Evolutionary conservation across 129 eudicot species (phyloP), one percentile per base, ranked within the genome.

Genomic region (Silybum marianum): DNA sequence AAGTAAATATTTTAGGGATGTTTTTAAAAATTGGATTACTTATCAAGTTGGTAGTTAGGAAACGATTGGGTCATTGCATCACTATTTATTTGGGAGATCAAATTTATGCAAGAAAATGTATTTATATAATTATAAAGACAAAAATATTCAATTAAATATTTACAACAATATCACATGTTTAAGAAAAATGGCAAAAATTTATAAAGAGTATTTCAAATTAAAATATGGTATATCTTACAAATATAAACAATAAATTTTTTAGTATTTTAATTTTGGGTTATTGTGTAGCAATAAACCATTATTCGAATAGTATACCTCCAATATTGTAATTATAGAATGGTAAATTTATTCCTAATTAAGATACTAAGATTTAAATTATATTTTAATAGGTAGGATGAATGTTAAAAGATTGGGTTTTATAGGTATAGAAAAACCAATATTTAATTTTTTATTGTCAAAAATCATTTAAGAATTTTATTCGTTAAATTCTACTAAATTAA

Each of bases 21-120:
- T 74, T 74, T 74, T 32, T 18, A 69, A 38, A 60, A 46, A 16
- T 25, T 75, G 66, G 22, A 58, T 58, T n/a, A 58, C 19, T 58
- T 58, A n/a, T 58, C 24, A 69, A 44, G 23, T 25, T 69, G 68
- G 75, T 58, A 58, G 66, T 58, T 58, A 58, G 66, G 23, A 58
- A 58, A 58, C 9, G 66, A 58, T 58, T 58, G 23, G 3, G 66
- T 58, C 63, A 16, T 54, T 18, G 4, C 19, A 54, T 54, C 66
- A 58, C 4, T n/a, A 58, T 18, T 58, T 58, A n/a, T 18, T 58
- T 58, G 21, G 66, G 23, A 58, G 63, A 54, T 54, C 8, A 54
- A 54, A 18, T 54, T 16, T 5, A 54, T 54, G 22, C n/a, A 54
- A 54, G n/a, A 46, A 51, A 18, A 54, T 18, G 5, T 16, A 16